Percentiles rank a stretch among this genome's conserved stretches.
These are phyloP conservation scores for Psilocybe cyanescens DNA, from an alignment of 768 basidiomycete genomes.

Conservation along the genomic window DNA sequence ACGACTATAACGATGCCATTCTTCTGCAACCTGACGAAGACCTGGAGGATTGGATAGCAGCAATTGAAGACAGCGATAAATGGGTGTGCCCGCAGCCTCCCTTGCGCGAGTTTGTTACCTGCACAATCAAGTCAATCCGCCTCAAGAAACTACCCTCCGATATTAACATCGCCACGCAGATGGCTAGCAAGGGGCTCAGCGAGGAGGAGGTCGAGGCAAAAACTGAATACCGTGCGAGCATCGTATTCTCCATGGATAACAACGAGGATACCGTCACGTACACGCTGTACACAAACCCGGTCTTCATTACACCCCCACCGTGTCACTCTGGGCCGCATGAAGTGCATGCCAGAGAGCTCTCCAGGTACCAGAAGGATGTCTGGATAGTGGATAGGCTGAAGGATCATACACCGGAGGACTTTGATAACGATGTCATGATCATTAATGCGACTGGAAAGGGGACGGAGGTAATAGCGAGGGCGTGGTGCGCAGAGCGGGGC, in stretches of 20 bases:
- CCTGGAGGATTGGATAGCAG: not conserved
- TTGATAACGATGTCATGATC: not conserved
- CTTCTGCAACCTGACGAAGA: not conserved
- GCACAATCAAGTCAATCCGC: not conserved
- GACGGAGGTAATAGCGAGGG: not conserved
- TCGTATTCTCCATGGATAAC: not conserved
- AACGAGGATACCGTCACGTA: not conserved
- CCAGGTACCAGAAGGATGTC: not conserved
- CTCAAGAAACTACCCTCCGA: not conserved
- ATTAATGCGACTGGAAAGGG: not conserved
- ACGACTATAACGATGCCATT: not conserved
- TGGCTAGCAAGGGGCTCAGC: not conserved
- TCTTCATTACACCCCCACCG: not conserved
- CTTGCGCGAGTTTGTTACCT: not conserved
- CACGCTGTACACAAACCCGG: not conserved
- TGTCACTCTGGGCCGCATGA: not conserved
- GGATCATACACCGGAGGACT: not conserved
- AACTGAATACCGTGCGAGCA: not conserved
- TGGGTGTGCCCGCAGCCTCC: not conserved
- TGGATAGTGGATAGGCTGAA: not conserved
- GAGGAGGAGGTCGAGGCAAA: not conserved
- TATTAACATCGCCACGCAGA: not conserved
- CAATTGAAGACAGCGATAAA: not conserved
- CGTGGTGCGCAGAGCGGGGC: not conserved
- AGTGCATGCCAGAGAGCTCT: not conserved